Evolutionary conservation across 2,329 filamentous ascomycete genomes (phyloP).

Genomic region (Fusarium odoratissimum): DNA sequence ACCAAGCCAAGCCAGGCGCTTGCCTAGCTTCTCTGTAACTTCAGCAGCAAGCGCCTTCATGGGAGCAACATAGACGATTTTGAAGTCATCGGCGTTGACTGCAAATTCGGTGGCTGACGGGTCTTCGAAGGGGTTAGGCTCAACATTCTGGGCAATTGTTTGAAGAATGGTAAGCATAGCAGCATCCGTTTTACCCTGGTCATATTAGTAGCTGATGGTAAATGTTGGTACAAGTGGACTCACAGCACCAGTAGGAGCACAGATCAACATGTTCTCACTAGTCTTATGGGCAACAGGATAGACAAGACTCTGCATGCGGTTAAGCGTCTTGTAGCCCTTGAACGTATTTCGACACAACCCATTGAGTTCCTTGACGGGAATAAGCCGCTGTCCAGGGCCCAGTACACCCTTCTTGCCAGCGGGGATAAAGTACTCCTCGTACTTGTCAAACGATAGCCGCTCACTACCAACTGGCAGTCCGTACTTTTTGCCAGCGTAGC

Average conservation of each 20-base stretch:
- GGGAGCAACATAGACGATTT: slow-evolving; percentile 97
- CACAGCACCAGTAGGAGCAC: slow-evolving; percentile 91
- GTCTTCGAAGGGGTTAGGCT: slow-evolving; percentile 82
- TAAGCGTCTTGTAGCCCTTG: slow-evolving; percentile 90
- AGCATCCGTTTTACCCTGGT: slow-evolving; percentile 91
- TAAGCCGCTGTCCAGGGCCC: slow-evolving; percentile 76
- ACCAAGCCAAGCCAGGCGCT: slow-evolving; percentile 91
- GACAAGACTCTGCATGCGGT: slow-evolving; percentile 97
- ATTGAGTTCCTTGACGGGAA: slow-evolving; percentile 86
- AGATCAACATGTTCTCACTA: slow-evolving; percentile 98
- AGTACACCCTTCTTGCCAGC: slow-evolving; percentile 82
- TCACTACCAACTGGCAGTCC: slow-evolving; percentile 81
- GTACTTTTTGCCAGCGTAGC: slow-evolving; percentile 83
- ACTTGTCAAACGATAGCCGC: slow-evolving; percentile 77
- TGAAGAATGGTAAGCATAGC: slow-evolving; percentile 97
- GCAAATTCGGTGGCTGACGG: slow-evolving; percentile 80
- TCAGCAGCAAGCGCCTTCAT: slow-evolving; percentile 99
- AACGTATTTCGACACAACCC: slow-evolving; percentile 92
- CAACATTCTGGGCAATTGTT: slow-evolving; percentile 85
- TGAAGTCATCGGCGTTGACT: slow-evolving; percentile 89
- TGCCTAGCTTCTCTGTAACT: slow-evolving; percentile 93
- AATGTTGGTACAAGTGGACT: slow-evolving; percentile 50
- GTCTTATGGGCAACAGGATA: slow-evolving; percentile 96
- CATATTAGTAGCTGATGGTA: slow-evolving; percentile 21
- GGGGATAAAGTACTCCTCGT: slow-evolving; percentile 90